Evolutionary conservation across 805 yeast species (phyloP), one percentile per base, ranked within the genome.

Genomic region (Saccharomycopsis vini): DNA sequence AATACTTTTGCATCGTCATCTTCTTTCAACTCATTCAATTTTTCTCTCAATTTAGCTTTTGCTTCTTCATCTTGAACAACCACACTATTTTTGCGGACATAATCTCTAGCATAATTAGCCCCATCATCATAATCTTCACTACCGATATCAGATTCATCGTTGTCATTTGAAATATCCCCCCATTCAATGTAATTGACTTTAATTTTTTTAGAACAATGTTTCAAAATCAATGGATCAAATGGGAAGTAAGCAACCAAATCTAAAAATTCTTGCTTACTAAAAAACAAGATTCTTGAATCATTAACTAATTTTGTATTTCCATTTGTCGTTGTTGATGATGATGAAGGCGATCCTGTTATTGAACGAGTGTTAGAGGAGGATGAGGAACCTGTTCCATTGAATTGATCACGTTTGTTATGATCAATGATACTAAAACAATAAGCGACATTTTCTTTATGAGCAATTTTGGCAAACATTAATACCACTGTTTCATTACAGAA

Each of bases 181-280:
- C 97, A 90, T 54, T 88, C 92, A 22, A 89, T 77, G 56, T 79
- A 83, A 47, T 71, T 69, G 4, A 63, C 68, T 26, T 70, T 66
- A 44, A 92, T 63, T 28, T 76, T 59, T 32, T 63, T 60, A 54
- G 79, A 76, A 39, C 85, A 73, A 9, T 62, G 62, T 36, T 79
- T 81, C 50, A 90, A 70, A 40, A 83, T 75, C 49, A 92, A 62
- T 1, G 98, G 98, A 66, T 90, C 97, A 59, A 85, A 90, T 10
- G 98, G 98, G 62, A 90, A 90, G 59, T 87, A 90, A n/a, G 92
- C 88, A 59, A 89, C 96, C 42, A 90, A 68, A 55, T 87, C 95
- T 52, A 84, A 72, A 56, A 85, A 87, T 56, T 88, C 95, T 57
- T 84, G 89, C 55, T 79, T 79, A 44, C 77, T 75, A 24, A 71